phyloP scores from a whole-genome alignment of 768 basidiomycete species.

The Hirschioporus abietinus region DNA sequence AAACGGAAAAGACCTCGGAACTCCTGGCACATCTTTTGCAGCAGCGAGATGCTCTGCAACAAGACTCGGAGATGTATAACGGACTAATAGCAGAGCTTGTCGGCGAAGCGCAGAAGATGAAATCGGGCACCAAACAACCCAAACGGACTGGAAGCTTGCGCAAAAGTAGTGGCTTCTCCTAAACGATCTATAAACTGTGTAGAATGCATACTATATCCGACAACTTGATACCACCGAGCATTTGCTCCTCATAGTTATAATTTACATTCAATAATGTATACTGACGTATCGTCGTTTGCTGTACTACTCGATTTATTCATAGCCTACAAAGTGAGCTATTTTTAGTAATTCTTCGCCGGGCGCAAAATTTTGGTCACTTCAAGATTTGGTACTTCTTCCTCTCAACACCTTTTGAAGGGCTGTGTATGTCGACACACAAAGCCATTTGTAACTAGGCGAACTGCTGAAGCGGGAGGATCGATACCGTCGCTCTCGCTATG shows the following conservation, averaged over 20 bases:
- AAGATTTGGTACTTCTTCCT: background rate
- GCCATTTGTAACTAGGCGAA: background rate
- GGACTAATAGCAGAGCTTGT: slow-evolving; percentile 87
- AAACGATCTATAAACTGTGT: background rate
- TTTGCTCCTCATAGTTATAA: background rate
- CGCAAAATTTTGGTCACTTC: background rate
- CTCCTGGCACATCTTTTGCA: slow-evolving; percentile 81
- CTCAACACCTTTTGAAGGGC: background rate
- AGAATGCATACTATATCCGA: background rate
- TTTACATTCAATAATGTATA: no score
- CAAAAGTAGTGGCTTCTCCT: slow-evolving; percentile 34
- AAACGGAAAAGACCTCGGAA: slow-evolving; percentile 71
- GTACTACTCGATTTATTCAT: background rate
- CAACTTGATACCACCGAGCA: slow-evolving; percentile 1
- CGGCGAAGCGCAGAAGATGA: slow-evolving; percentile 84
- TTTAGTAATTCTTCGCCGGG: background rate
- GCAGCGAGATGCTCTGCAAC: slow-evolving; percentile 72
- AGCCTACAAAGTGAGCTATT: background rate
- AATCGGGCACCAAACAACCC: slow-evolving; percentile 44
- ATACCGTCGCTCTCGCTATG: slow-evolving; percentile 38
- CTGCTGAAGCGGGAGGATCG: background rate
- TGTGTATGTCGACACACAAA: background rate
- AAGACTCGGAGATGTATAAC: slow-evolving; percentile 87
- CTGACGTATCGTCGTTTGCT: no score
- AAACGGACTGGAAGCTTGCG: slow-evolving; percentile 40